A percentile compares a stretch with the other conserved stretches of the same genome.
Evolutionary conservation across 208 protist genomes (phyloP).

Genomic region (Tritrichomonas foetus): DNA sequence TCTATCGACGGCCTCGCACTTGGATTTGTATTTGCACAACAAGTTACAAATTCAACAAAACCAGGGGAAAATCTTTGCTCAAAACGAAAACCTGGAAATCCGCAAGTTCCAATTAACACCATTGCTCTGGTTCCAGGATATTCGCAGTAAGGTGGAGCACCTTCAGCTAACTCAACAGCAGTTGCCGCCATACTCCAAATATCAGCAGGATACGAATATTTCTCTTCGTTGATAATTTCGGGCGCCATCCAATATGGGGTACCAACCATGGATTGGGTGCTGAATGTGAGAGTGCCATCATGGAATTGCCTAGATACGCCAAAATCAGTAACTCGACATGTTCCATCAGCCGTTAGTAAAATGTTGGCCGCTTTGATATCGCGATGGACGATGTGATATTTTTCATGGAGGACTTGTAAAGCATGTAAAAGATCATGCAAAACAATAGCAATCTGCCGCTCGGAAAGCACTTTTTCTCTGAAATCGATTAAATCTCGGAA

Average conservation of each 20-base stretch:
- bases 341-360: slow-evolving; percentile 42
- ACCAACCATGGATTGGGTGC: neutral
- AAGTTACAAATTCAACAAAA: neutral
- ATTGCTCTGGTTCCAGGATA: slow-evolving; percentile 23
- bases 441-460: neutral
- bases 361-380: slow-evolving; percentile 73
- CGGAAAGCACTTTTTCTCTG: neutral
- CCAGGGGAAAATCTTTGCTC: neutral
- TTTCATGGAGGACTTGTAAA: neutral
- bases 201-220: slow-evolving; percentile 43
- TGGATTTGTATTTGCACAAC: neutral
- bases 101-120: neutral
- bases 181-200: slow-evolving; percentile 50
- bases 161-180: slow-evolving; percentile 46
- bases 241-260: slow-evolving; percentile 54
- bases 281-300: neutral
- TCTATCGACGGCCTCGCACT: neutral
- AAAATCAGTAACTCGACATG: slow-evolving; percentile 54
- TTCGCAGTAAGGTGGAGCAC: slow-evolving; percentile 42
- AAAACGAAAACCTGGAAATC: neutral
- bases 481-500: neutral
- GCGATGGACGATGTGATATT: slow-evolving; percentile 68
- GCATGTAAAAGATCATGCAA: neutral
- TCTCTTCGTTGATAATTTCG: slow-evolving; percentile 45
- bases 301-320: slow-evolving; percentile 41